These are phyloP conservation scores for Alternaria novae-zelandiae DNA, from an alignment of 2,329 filamentous ascomycete genomes.

Conservation along the genomic window DNA sequence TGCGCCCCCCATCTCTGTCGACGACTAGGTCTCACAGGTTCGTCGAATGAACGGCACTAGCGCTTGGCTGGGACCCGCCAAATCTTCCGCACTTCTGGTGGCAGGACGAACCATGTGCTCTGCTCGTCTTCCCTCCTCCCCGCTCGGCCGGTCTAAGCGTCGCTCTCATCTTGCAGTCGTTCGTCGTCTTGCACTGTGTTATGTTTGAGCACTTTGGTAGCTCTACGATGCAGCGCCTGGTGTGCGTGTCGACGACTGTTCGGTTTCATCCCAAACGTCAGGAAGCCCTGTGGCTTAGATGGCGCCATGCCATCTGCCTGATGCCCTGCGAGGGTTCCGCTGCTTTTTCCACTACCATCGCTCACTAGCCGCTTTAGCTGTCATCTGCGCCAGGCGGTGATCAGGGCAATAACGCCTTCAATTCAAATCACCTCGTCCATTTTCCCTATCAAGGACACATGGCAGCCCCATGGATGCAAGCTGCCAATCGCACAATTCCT, in stretches of 20 bases:
- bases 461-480: not conserved
- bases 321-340: not conserved
- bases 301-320: not conserved
- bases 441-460: not conserved
- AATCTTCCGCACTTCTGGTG: slow-evolving; percentile 7
- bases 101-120: slow-evolving; percentile 4
- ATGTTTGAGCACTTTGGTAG: slow-evolving; percentile 7
- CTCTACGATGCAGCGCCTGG: not conserved
- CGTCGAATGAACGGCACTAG: slow-evolving; percentile 7
- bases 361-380: slow-evolving; percentile 4
- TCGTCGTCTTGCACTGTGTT: not conserved
- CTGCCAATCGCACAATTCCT: not conserved
- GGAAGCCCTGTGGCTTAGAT: slow-evolving; percentile 1
- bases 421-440: not conserved
- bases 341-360: slow-evolving; percentile 8
- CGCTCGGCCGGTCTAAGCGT: slow-evolving; percentile 2
- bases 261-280: slow-evolving; percentile 5
- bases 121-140: not conserved
- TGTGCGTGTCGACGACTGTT: not conserved
- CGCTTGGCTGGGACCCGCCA: slow-evolving; percentile 9
- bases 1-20: not conserved
- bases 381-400: slow-evolving; percentile 3
- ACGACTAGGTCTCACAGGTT: slow-evolving; percentile 3
- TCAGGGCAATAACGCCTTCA: slow-evolving; percentile 5
- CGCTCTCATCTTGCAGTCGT: not conserved